Evolutionary conservation across 1,139 yeast genomes (phyloP), one percentile per base, ranked within the genome.

Genomic region (Taphrina flavorubra): DNA sequence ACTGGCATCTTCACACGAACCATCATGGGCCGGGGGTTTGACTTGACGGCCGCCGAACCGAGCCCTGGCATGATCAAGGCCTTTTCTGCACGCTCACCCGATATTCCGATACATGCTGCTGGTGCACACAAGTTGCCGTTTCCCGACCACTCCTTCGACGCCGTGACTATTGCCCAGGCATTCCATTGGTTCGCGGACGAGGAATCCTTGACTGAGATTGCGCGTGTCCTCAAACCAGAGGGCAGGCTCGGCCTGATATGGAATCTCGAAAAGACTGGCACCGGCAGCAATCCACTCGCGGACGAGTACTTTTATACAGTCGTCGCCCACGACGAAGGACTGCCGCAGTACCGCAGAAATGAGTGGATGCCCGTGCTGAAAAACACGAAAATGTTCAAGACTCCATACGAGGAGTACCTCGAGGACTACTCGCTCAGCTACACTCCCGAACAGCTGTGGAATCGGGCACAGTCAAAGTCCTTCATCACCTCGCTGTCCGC

Each of bases 121-220:
- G 79, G 85, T 14, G 81, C 86, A 10, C 85, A 84, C 73, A 71
- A 78, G 0, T 75, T 86, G n/a, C 87, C 89, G 0, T 72, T 82
- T 0, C 79, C 78, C 1, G 85, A 81, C 69, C 73, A 76, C 18
- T 77, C 84, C 0, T 80, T 82, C 16, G 90, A 86, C 74, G 82
- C 83, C 0, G 79, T 87, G 0, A 77, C 86, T n/a, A 77, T 84
- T 13, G 89, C 90, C 0, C 90, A 87, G 73, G 90, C 86, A 0
- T 87, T 84, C 76, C 90, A 87, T 73, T 87, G 90, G 90, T 87
- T 87, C 76, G 82, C 86, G 16, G 87, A 85, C 73, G 69, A 72
- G 1, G 80, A 78, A 5, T 80, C 88, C 1, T 75, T 87, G 51
- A 76, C 78, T 68, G 90, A 87, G 74, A 75, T 87, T 40, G 74